Evolutionary conservation across 2,329 filamentous ascomycete genomes (phyloP), one percentile per base, ranked within the genome.

Genomic region (Herpomyces periplanetae): DNA sequence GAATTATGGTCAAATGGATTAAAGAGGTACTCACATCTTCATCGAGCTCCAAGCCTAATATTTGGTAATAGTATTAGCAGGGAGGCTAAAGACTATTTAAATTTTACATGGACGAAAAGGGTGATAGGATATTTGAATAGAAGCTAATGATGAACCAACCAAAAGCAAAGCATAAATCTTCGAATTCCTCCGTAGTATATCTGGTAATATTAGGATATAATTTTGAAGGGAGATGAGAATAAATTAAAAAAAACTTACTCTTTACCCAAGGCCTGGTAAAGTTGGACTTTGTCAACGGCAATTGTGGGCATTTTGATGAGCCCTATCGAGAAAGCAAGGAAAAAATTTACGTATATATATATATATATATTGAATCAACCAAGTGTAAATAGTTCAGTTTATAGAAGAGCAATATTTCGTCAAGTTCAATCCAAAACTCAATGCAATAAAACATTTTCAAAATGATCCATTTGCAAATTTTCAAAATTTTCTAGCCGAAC

Each of bases 261-360:
- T 43, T 61, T 60, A 35, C 71, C 75, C 24, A 96, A 54, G 37
- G 66, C 71, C 44, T 84, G 60, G 51, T 65, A 91, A 36, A 96
- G 66, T 36, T 62, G 68, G 34, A 71, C 73, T 48, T 91, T 96
- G 49, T 91, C 66, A 31, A 91, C 73, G 31, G 62, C 52, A 32
- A 96, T 88, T 37, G 80, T 96, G 43, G 80, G 80, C 80, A 88
- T 88, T 25, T 38, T 55, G n/a, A n/a, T n/a, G n/a, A n/a, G n/a
- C n/a, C n/a, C n/a, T n/a, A n/a, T n/a, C n/a, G n/a, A n/a, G n/a
- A n/a, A n/a, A n/a, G n/a, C n/a, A n/a, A n/a, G n/a, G n/a, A n/a
- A n/a, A n/a, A n/a, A n/a, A n/a, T n/a, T n/a, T n/a, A n/a, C n/a
- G n/a, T n/a, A n/a, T n/a, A n/a, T n/a, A n/a, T n/a, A n/a, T n/a